These are phyloP conservation scores for Durusdinium trenchii DNA, from an alignment of 73 alveolate genomes.

Conservation along the genomic window DNA sequence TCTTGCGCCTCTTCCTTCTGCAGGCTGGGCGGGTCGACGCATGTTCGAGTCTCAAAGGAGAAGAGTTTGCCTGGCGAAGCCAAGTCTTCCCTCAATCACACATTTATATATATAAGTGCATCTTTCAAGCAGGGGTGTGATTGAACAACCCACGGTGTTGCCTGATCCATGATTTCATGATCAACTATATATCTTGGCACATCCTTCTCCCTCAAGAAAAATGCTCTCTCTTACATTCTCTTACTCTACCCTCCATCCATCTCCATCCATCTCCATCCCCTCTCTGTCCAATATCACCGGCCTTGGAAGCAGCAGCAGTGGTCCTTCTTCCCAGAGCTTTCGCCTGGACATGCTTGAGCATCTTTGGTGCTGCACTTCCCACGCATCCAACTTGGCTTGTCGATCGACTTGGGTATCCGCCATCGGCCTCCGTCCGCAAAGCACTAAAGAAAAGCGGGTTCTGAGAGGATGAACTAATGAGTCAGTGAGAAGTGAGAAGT, in stretches of 20 bases:
- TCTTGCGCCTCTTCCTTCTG: slow-evolving; percentile 15
- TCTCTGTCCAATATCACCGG: background rate
- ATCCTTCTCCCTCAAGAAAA: background rate
- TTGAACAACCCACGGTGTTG: background rate
- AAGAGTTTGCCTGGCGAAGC: background rate
- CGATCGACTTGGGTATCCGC: background rate
- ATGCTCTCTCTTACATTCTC: too few species aligned
- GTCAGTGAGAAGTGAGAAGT: too few species aligned
- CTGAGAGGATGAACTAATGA: background rate
- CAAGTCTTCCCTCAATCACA: background rate
- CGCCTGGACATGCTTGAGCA: slow-evolving; percentile 22
- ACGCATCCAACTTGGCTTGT: background rate
- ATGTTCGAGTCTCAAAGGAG: slow-evolving; percentile 29
- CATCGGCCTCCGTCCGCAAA: background rate
- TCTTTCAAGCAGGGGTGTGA: background rate
- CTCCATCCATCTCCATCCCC: background rate
- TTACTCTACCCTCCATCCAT: background rate
- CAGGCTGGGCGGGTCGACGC: background rate
- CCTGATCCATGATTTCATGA: too few species aligned
- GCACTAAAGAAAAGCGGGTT: background rate
- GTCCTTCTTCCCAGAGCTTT: background rate
- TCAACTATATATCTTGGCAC: background rate
- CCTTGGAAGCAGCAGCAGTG: slow-evolving; percentile 90
- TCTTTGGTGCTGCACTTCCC: slow-evolving; percentile 18
- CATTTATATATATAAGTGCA: background rate